A percentile compares a stretch with the other conserved stretches of the same genome.
These are phyloP conservation scores for Starmerella vaccinii DNA, from an alignment of 805 yeast genomes.

Conservation along the genomic window DNA sequence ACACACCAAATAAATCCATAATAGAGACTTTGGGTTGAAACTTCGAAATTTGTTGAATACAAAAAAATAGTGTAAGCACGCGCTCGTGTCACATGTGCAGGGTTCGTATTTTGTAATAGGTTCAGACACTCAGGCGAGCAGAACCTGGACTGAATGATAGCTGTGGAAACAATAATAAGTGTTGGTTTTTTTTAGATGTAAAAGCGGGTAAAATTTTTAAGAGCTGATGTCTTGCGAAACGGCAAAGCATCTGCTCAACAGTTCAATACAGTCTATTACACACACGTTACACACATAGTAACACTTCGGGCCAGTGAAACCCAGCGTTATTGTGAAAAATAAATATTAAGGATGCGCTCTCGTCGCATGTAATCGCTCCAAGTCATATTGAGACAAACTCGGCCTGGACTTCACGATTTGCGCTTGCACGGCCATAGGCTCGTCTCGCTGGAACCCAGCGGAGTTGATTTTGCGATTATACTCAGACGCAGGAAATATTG, in stretches of 20 bases:
- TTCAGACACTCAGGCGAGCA: no score
- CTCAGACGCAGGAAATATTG: slow-evolving; percentile 25
- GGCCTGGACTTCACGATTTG: slow-evolving; percentile 6
- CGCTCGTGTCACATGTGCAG: not conserved
- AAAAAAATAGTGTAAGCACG: slow-evolving; percentile 6
- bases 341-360: slow-evolving; percentile 1
- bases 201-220: no score
- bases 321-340: not conserved
- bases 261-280: no score
- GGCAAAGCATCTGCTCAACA: no score
- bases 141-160: no score
- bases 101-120: no score
- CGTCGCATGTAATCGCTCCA: slow-evolving; percentile 13
- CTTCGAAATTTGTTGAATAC: not conserved
- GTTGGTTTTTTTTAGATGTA: no score
- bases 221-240: no score
- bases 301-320: not conserved
- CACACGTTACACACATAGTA: no score
- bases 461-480: slow-evolving; percentile 25
- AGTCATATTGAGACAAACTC: slow-evolving; percentile 18
- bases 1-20: slow-evolving; percentile 27
- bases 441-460: slow-evolving; percentile 26
- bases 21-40: not conserved
- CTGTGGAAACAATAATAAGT: no score
- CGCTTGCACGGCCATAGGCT: slow-evolving; percentile 21